These are phyloP conservation scores for Lasiodiplodia sp. DNA, from an alignment of 2,329 filamentous ascomycete genomes.

Conservation along the genomic window DNA sequence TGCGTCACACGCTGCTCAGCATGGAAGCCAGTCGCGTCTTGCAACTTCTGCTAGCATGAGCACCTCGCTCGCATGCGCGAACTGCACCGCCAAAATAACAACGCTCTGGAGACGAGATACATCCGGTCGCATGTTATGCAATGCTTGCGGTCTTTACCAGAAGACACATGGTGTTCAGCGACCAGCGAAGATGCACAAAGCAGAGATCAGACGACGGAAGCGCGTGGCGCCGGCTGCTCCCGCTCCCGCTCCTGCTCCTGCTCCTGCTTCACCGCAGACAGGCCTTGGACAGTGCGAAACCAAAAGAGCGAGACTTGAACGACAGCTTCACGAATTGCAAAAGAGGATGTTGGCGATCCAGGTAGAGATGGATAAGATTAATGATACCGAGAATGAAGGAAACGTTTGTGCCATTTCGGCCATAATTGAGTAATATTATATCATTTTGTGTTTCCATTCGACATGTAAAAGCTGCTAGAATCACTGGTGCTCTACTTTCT, in stretches of 20 bases:
- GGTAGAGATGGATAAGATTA: background rate
- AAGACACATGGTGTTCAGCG: background rate
- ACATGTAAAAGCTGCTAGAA: too few relatives aligned
- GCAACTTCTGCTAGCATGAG: background rate
- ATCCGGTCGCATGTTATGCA: conserved; percentile 95
- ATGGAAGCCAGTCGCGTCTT: background rate
- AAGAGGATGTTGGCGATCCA: background rate
- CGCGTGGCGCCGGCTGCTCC: background rate
- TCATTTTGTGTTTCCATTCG: too few relatives aligned
- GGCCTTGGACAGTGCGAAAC: background rate
- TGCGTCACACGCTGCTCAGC: background rate
- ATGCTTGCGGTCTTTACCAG: conserved; percentile 68
- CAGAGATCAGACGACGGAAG: background rate
- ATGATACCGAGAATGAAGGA: too few relatives aligned
- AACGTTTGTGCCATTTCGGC: too few relatives aligned
- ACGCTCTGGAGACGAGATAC: conserved; percentile 95
- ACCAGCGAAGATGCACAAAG: background rate
- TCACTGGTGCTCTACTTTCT: too few relatives aligned
- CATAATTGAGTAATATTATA: too few relatives aligned
- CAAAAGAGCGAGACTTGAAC: background rate
- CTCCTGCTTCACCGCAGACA: background rate
- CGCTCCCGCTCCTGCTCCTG: too few relatives aligned
- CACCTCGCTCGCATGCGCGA: conserved; percentile 77
- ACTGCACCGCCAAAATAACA: conserved; percentile 95
- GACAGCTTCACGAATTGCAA: background rate